These are phyloP conservation scores for Penicillium alfredii DNA, from an alignment of 495 filamentous ascomycete genomes.

Conservation along the genomic window DNA sequence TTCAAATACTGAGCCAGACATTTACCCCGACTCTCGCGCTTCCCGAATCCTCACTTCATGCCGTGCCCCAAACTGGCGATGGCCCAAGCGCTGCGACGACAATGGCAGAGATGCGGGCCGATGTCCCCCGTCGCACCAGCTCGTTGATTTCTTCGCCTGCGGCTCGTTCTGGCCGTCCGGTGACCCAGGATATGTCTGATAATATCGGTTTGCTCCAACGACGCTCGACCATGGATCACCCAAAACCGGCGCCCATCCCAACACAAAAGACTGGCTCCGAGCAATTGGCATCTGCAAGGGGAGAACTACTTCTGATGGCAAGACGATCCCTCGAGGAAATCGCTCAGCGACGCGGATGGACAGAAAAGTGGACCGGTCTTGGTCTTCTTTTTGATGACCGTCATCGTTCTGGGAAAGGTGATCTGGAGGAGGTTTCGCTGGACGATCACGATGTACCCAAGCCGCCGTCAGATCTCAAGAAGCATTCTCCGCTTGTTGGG, in stretches of 20 bases:
- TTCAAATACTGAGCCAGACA: conserved; percentile 73
- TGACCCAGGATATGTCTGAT: conserved; percentile 32
- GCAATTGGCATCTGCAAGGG: conserved; percentile 75
- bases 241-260: conserved; percentile 19
- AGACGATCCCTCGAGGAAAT: conserved; percentile 70
- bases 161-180: conserved; percentile 22
- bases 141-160: conserved; percentile 30
- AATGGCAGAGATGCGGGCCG: conserved; percentile 39
- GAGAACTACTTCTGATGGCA: conserved; percentile 73
- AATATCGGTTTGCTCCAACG: conserved; percentile 14
- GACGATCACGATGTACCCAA: conserved; percentile 22
- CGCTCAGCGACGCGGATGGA: conserved; percentile 69
- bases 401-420: conserved; percentile 49
- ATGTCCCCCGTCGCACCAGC: conserved; percentile 39
- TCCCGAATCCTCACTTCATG: conserved; percentile 50
- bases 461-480: conserved; percentile 27
- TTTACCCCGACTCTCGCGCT: conserved; percentile 61
- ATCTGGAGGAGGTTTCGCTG: conserved; percentile 37
- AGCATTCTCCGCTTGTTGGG: conserved; percentile 31
- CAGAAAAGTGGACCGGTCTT: conserved; percentile 65
- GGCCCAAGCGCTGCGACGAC: conserved; percentile 13
- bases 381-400: conserved; percentile 46
- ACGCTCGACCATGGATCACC: conserved; percentile 26
- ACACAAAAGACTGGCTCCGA: conserved; percentile 61
- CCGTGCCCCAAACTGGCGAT: conserved; percentile 23